Base-by-base conservation (phyloP, 495 filamentous ascomycete genomes). In the Jackrogersella minutella region DNA sequence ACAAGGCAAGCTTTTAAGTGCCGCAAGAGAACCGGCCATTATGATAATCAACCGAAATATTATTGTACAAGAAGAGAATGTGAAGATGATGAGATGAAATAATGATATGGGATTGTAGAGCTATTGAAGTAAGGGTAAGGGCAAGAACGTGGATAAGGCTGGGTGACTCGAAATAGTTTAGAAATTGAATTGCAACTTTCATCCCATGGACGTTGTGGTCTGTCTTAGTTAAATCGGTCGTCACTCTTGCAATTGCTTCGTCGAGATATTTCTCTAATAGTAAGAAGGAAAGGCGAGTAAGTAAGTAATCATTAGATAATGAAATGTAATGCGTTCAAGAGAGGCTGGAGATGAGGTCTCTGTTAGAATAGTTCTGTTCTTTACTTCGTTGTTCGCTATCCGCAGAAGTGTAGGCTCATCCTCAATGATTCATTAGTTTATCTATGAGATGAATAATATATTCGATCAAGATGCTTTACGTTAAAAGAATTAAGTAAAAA, bases 1-100 rank as follows among this genome's bases (percentile, higher is more conserved):
- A 73, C 91, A 94, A 26, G 82, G 77, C 24, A 92, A 79, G 24
- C 79, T 79, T 66, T 83, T 87, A 75, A 93, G 90, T 28, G 88
- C 77, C 3, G 86, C 86, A 10, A 89, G 79, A 5, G 89, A 78
- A 11, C 84, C 77, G 68, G 91, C 90, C 90, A 93, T 93, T 5
- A 65, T 78, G 58, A 58, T 21, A 58, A 34, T 30, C 41, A 62
- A 17, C 6, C 19, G 46, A 50, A 13, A 16, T 39, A 17, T 3
- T 39, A 50, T 36, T 52, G 16, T 52, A 30, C 16, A 33, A 41
- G 34, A 40, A 17, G 31, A 39, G 26, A 46, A 46, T 46, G 24
- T 16, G 26, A 16, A 24, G 16, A 14, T 37, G 11, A 58, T 5
- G 9, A 30, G 56, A 43, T 11, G 37, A 21, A 30, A 49, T 26